Percentiles rank a stretch among this genome's conserved stretches.
Evolutionary conservation across 2,329 filamentous ascomycete genomes (phyloP).

Genomic region (Penicillium rolfsii): DNA sequence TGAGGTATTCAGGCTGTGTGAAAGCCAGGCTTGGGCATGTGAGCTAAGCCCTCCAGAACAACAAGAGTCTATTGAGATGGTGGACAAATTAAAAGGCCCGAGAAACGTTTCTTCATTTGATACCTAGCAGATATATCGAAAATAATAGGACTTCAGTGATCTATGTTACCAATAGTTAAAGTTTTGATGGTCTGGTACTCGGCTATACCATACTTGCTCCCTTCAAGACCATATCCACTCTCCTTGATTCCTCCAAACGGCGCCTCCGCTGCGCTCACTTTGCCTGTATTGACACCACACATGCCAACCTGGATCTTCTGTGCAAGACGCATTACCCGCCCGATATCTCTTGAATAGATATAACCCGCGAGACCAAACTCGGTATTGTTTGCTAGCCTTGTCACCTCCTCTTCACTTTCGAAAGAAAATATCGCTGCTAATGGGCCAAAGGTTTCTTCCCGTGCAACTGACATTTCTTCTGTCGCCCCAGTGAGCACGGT

Average conservation of each 20-base stretch:
- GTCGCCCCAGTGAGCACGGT: constrained; percentile 86
- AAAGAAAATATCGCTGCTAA: constrained; percentile 86
- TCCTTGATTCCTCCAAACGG: constrained; percentile 77
- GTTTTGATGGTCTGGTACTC: neutral
- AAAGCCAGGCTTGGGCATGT: neutral
- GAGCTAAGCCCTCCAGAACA: neutral
- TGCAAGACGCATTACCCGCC: constrained; percentile 58
- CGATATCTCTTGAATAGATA: constrained; percentile 70
- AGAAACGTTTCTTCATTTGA: neutral
- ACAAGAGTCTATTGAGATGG: neutral
- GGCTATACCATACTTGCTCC: constrained; percentile 57
- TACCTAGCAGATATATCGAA: neutral
- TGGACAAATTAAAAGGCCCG: neutral
- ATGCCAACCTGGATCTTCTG: constrained; percentile 55
- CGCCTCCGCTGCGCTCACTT: constrained; percentile 48
- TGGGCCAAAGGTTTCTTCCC: constrained; percentile 91
- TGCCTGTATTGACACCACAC: constrained; percentile 68
- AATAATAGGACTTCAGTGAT: neutral
- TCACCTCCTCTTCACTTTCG: constrained; percentile 80
- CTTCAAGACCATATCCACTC: constrained; percentile 76
- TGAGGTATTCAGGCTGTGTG: neutral
- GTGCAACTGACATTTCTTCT: constrained; percentile 74
- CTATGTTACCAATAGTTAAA: neutral
- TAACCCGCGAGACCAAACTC: constrained; percentile 89
- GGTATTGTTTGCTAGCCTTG: constrained; percentile 74